Evolutionary conservation across 2,329 filamentous ascomycete genomes (phyloP).

Genomic region (Aureobasidium sp.): DNA sequence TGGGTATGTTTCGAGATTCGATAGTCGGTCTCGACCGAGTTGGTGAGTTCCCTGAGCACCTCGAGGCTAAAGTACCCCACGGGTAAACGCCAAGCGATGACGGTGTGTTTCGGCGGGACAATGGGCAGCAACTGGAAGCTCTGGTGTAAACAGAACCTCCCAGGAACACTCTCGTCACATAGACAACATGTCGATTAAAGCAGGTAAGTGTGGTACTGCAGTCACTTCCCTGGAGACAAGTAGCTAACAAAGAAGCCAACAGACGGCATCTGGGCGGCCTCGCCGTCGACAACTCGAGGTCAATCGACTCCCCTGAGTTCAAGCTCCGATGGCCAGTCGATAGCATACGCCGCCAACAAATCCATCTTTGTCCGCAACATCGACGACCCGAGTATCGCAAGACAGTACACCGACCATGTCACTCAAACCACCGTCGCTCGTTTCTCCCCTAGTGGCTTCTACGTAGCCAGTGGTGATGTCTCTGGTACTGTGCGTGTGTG

Average conservation of each 20-base stretch:
- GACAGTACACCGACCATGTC: conserved; percentile 90
- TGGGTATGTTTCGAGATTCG: background rate
- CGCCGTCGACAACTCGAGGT: conserved; percentile 74
- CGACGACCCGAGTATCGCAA: conserved; percentile 74
- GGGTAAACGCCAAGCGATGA: background rate
- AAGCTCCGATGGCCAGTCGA: conserved; percentile 80
- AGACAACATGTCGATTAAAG: conserved; percentile 21
- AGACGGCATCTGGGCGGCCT: conserved; percentile 74
- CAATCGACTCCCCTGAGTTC: conserved; percentile 82
- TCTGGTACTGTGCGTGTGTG: conserved; percentile 81
- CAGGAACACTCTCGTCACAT: background rate
- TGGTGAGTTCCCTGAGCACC: background rate
- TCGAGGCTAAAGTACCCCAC: background rate
- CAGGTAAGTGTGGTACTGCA: conserved; percentile 13
- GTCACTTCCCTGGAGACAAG: background rate
- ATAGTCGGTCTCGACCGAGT: background rate
- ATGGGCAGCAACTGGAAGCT: background rate
- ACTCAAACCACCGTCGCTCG: conserved; percentile 82
- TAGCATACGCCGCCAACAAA: conserved; percentile 92
- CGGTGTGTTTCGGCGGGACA: background rate
- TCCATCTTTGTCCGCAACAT: conserved; percentile 94
- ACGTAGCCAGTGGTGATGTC: conserved; percentile 84
- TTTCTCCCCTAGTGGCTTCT: conserved; percentile 90
- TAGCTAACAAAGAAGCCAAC: conserved; percentile 8
- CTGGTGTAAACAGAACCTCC: background rate